Evolutionary conservation across 306 rosid genomes (phyloP), one percentile per base, ranked within the genome.

Genomic region (Abrus precatorius): DNA sequence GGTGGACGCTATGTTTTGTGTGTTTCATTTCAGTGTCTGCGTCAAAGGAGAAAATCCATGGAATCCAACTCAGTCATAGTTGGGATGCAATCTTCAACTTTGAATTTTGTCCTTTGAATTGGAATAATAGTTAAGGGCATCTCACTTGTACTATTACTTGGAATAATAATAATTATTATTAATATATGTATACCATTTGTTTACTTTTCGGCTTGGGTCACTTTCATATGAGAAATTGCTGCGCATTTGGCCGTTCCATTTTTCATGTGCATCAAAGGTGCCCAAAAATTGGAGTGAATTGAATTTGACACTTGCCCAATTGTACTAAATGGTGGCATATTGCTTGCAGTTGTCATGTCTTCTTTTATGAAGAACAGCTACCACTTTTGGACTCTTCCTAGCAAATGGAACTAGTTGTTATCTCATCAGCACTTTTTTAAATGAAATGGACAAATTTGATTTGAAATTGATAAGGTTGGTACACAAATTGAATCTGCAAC

Each of bases 41-140:
- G 9, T 29, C 13, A 57, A 10, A 40, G 9, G 7, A 12, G 53
- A 57, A 59, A 57, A 41, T 57, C n/a, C 9, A 60, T 60, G 59
- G 79, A 75, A 29, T 74, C 69, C 79, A 59, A 74, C 57, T 74
- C 55, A 74, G 56, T 33, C 10, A 57, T 57, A 8, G 69, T n/a
- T 57, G 78, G 56, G 5, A 74, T 74, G 55, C 68, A 74, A 74
- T 74, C 40, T 74, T 12, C 10, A 43, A 30, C 44, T 74, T 74
- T 7, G 4, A 74, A 43, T 55, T 44, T 59, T 6, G 4, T 43
- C 78, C 69, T 41, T 74, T 1, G 3, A 74, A 74, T 41, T 74
- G 2, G 3, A 74, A 74, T 56, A 41, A 65, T 4, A 14, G 7
- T 66, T 41, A 43, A 66, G 6, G 5, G 28, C 12, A 62, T 29